phyloP scores from a whole-genome alignment of 768 basidiomycete species.

The Boletus sp. region DNA sequence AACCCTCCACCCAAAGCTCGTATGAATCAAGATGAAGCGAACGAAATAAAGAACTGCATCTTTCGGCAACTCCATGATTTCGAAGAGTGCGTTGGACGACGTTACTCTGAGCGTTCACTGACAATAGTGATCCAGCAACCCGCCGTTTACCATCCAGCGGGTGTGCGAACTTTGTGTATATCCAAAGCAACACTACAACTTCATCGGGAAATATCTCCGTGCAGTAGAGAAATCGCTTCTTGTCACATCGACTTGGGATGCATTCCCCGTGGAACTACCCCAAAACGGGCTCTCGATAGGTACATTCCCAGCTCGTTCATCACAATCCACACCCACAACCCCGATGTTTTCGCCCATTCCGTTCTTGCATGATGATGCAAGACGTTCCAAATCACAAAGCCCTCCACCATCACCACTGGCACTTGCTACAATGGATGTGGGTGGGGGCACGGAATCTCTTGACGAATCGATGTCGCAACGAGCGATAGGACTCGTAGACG shows the following conservation, averaged over 20 bases:
- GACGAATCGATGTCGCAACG: constrained; percentile 40
- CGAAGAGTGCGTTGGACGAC: constrained; percentile 52
- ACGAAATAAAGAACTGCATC: constrained; percentile 51
- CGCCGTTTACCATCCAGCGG: constrained; percentile 89
- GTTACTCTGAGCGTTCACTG: constrained; percentile 1
- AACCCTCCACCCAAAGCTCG: constrained; percentile 54
- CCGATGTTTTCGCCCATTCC: constrained; percentile 87
- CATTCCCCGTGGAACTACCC: constrained; percentile 52
- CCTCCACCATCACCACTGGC: constrained; percentile 73
- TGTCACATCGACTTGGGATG: constrained; percentile 76
- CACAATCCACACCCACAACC: constrained; percentile 63
- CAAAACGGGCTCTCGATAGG: constrained; percentile 27
- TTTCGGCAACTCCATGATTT: constrained; percentile 69
- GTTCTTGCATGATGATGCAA: constrained; percentile 80
- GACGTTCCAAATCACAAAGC: constrained; percentile 74
- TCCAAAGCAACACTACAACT: constrained; percentile 69
- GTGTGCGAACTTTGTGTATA: constrained; percentile 75
- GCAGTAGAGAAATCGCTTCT: constrained; percentile 80
- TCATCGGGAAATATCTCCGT: constrained; percentile 82
- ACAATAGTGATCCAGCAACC: constrained; percentile 35
- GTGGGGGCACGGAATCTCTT: constrained; percentile 34
- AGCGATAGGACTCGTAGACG: constrained; percentile 76
- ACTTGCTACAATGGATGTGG: constrained; percentile 39
- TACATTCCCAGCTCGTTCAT: constrained; percentile 41
- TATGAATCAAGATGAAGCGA: constrained; percentile 60